Conservation (phyloP, 352 stramenopile genomes). For the Phytophthora podocarpi region DNA sequence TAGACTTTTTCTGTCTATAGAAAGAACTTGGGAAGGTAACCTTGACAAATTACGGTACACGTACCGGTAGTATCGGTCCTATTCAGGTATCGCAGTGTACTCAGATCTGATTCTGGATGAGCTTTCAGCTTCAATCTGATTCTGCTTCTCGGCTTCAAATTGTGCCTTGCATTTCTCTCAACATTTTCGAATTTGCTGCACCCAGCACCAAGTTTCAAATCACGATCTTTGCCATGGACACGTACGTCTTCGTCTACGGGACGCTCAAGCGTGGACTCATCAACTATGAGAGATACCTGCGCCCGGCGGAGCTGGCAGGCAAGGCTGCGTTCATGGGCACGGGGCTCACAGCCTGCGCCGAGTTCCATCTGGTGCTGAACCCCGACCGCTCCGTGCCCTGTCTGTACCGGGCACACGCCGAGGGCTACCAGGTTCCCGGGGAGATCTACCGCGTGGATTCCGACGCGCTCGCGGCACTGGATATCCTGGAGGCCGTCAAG, state of each 20-base stretch:
- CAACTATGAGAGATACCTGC: slow-evolving; percentile 78
- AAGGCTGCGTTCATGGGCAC: slow-evolving; percentile 62
- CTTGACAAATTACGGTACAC: no score
- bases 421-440: slow-evolving; percentile 55
- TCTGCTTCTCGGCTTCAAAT: slow-evolving; percentile 8
- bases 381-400: slow-evolving; percentile 64
- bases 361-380: slow-evolving; percentile 67
- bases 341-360: slow-evolving; percentile 42
- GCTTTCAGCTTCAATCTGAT: no score
- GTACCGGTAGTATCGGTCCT: no score
- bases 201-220: background rate
- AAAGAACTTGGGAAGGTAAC: no score
- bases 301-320: slow-evolving; percentile 40
- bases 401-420: slow-evolving; percentile 45
- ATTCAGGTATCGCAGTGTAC: no score
- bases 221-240: slow-evolving; percentile 36
- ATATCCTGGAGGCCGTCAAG: slow-evolving; percentile 79
- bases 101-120: slow-evolving; percentile 10
- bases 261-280: slow-evolving; percentile 76
- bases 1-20: background rate
- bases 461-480: slow-evolving; percentile 55
- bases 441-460: slow-evolving; percentile 72
- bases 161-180: no score
- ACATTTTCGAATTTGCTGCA: slow-evolving; percentile 8
- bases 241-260: slow-evolving; percentile 78